Evolutionary conservation across 208 protist species (phyloP).

Genomic region (Zelonia costaricensis): DNA sequence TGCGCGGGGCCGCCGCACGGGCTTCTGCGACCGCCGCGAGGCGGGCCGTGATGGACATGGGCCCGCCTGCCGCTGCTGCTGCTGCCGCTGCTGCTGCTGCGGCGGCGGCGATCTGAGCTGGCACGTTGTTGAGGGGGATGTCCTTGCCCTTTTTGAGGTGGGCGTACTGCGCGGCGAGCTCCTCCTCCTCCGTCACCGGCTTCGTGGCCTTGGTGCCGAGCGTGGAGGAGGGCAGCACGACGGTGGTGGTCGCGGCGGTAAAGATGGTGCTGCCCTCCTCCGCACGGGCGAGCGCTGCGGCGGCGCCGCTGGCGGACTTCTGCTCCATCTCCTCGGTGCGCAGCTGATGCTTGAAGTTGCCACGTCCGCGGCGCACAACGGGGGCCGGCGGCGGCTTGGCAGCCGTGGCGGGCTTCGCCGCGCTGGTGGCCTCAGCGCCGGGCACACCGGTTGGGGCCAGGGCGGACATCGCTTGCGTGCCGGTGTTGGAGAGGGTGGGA

Average conservation of each 20-base stretch:
- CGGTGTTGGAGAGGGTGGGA: too few species aligned
- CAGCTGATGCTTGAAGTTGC: slow-evolving; percentile 64
- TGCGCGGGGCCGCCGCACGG: slow-evolving; percentile 14
- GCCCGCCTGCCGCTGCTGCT: slow-evolving; percentile 16
- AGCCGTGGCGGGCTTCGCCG: too few species aligned
- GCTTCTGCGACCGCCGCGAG: slow-evolving; percentile 26
- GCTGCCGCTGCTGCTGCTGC: slow-evolving; percentile 37
- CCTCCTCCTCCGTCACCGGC: slow-evolving; percentile 27
- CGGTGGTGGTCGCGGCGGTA: slow-evolving; percentile 48
- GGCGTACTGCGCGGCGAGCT: slow-evolving; percentile 24
- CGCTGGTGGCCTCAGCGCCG: slow-evolving; percentile 1
- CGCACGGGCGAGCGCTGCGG: slow-evolving; percentile 9
- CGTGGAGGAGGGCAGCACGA: slow-evolving; percentile 46
- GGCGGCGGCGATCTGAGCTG: slow-evolving; percentile 12
- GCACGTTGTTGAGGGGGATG: slow-evolving; percentile 17
- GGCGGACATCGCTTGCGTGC: too few species aligned
- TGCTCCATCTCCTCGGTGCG: slow-evolving; percentile 62
- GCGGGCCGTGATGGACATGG: slow-evolving; percentile 18
- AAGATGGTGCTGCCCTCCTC: slow-evolving; percentile 50
- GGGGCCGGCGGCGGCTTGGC: slow-evolving; percentile 28
- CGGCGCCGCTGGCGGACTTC: slow-evolving; percentile 13
- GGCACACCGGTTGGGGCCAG: too few species aligned
- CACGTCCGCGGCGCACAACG: slow-evolving; percentile 65
- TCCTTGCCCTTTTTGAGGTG: slow-evolving; percentile 25
- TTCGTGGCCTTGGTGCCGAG: slow-evolving; percentile 17